Evolutionary conservation across 129 eudicot genomes (phyloP).

Genomic region (Arctium lappa): DNA sequence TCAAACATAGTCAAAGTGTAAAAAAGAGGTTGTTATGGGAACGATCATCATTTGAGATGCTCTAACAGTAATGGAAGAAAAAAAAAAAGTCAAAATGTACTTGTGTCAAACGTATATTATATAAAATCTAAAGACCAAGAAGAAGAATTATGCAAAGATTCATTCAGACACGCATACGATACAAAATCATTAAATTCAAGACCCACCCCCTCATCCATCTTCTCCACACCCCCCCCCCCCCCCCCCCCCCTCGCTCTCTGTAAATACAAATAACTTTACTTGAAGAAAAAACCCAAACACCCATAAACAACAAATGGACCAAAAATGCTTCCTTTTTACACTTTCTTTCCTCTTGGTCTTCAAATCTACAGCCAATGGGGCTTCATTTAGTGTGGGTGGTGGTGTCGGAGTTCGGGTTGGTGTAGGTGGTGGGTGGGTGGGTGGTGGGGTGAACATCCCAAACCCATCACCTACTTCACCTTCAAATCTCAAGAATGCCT

Average conservation of each 20-base stretch:
- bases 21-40: too few species aligned
- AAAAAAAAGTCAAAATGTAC: not conserved
- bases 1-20: too few species aligned
- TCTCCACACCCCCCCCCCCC: constrained; percentile 10
- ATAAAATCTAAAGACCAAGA: constrained; percentile 1
- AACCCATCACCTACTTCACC: constrained; percentile 28
- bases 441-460: constrained; percentile 61
- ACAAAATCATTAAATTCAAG: constrained; percentile 39
- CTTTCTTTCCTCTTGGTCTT: constrained; percentile 29
- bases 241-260: constrained; percentile 19
- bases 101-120: not conserved
- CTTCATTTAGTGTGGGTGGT: constrained; percentile 63
- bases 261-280: constrained; percentile 34
- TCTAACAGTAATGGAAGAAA: not conserved
- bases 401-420: constrained; percentile 44
- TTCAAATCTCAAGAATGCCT: constrained; percentile 47
- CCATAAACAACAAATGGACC: constrained; percentile 40
- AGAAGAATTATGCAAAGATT: constrained; percentile 27
- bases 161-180: constrained; percentile 20
- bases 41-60: too few species aligned
- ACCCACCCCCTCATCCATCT: constrained; percentile 21
- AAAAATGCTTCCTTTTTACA: constrained; percentile 17
- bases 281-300: constrained; percentile 15
- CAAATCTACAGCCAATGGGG: constrained; percentile 32
- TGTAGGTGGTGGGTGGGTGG: constrained; percentile 55